phyloP scores from a whole-genome alignment of 768 basidiomycete genomes.

The Phlegmacium glaucopus region DNA sequence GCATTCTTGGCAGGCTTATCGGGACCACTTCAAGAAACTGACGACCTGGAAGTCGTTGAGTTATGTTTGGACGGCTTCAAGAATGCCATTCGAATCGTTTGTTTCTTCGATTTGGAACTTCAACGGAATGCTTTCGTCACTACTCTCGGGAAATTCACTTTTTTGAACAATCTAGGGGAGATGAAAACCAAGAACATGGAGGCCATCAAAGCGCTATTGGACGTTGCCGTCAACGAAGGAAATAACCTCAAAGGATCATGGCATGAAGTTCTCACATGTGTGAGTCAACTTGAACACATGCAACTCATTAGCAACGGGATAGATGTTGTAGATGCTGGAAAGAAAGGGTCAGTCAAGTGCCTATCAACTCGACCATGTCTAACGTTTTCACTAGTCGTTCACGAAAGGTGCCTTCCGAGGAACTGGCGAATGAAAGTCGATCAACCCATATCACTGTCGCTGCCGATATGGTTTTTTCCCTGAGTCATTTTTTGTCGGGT shows the following conservation, averaged over 20 bases:
- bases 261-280: slow-evolving; percentile 95
- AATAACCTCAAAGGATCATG: slow-evolving; percentile 94
- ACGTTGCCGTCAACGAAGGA: slow-evolving; percentile 95
- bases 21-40: slow-evolving; percentile 90
- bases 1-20: slow-evolving; percentile 95
- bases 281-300: slow-evolving; percentile 98
- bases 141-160: slow-evolving; percentile 94
- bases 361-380: background rate
- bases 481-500: slow-evolving; percentile 91
- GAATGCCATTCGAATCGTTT: slow-evolving; percentile 93
- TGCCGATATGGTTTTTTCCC: slow-evolving; percentile 98
- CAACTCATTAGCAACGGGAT: slow-evolving; percentile 92
- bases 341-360: slow-evolving; percentile 64
- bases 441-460: slow-evolving; percentile 98
- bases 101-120: slow-evolving; percentile 95
- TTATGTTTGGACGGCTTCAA: slow-evolving; percentile 95
- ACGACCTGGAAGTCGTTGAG: slow-evolving; percentile 89
- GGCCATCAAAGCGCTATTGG: slow-evolving; percentile 92
- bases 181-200: slow-evolving; percentile 99
- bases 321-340: slow-evolving; percentile 74
- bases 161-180: slow-evolving; percentile 95
- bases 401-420: slow-evolving; percentile 79
- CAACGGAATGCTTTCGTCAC: slow-evolving; percentile 99
- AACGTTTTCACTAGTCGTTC: slow-evolving; percentile 32
- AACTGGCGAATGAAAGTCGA: slow-evolving; percentile 93